Evolutionary conservation across 441 rosid genomes (phyloP), one percentile per base, ranked within the genome.

Genomic region (Capsella rubella): DNA sequence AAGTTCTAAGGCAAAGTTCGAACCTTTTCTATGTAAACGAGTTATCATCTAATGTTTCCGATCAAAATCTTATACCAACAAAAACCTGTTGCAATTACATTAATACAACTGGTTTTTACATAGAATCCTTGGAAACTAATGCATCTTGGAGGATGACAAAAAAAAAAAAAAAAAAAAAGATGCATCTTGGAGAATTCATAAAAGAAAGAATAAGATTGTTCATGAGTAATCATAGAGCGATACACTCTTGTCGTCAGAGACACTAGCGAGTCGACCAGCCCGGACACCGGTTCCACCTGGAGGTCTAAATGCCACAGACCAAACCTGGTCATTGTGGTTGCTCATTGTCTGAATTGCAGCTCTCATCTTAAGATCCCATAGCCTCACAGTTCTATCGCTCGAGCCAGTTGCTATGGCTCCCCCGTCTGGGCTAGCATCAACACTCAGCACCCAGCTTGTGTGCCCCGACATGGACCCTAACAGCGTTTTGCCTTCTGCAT

Each of bases 221-320:
- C 82, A 93, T 37, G 98, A 93, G 79, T 86, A 93, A 78, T 87
- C 97, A 64, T 93, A 93, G 21, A 93, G 84, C 0, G 97, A 95
- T 54, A 95, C 83, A 86, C 97, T 91, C 80, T 95, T 92, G 87
- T 92, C 99, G 70, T 95, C 99, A 0, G 96, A 90, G 16, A 95
- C 97, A 71, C 98, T 95, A 57, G 92, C 98, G 31, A 92, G 92
- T 15, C 92, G 84, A 46, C 93, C 91, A 49, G 80, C 78, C 8
- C 87, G 83, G 51, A 58, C 79, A 15, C 87, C 86, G 0, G 83
- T 74, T 40, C 88, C 88, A 25, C 84, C 92, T 0, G 80, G 80
- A 35, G 90, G 87, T 47, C 88, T 84, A 81, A 91, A 95, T 5
- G 95, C 82, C 51, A 95, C 99, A 51, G 82, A 86, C 98, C 97